Evolutionary conservation across 768 basidiomycete genomes (phyloP), one percentile per base, ranked within the genome.

Genomic region (Russula ochroleuca): DNA sequence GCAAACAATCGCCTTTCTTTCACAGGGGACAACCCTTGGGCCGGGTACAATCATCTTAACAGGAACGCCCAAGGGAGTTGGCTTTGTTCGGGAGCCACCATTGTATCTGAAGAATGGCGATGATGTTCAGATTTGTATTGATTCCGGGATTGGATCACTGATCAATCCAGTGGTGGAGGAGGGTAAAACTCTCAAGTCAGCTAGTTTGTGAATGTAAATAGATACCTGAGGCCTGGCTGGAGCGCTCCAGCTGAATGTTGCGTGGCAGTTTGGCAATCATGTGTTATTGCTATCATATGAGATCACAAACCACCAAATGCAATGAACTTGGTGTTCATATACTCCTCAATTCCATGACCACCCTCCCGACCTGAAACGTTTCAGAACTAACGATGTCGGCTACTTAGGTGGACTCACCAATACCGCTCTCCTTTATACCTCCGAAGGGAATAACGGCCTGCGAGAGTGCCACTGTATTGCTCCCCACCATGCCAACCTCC

Each of bases 401-500:
- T 58, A 78, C 47, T 14, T 51, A 1, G 41, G 45, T 35, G 14
- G 47, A 73, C 80, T 59, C 61, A 81, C 80, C 81, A 17, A 86
- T 72, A 14, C 94, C 94, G 70, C 90, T 92, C 79, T 97, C 91
- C 76, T 94, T 94, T 53, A 95, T 77, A 9, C 94, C 94, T 25
- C 94, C 94, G 69, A 96, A 95, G 21, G 93, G 92, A 78, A 93
- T 86, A 15, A 78, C 79, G 31, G 87, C 88, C 73, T 88, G 85
- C 62, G 87, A 90, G 71, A 96, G 83, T 61, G 86, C 56, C 3
- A 89, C 89, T 1, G 91, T 91, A 74, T 94, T 94, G 53, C 82
- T 79, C 37, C 90, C 92, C 25, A 95, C 92, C 86, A 88, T 98
- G 5, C 95, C 96, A 7, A 95, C 93, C 75, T 99, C 93, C 33